Conservation (phyloP, 345 rosid species). For the Dovyalis caffra region DNA sequence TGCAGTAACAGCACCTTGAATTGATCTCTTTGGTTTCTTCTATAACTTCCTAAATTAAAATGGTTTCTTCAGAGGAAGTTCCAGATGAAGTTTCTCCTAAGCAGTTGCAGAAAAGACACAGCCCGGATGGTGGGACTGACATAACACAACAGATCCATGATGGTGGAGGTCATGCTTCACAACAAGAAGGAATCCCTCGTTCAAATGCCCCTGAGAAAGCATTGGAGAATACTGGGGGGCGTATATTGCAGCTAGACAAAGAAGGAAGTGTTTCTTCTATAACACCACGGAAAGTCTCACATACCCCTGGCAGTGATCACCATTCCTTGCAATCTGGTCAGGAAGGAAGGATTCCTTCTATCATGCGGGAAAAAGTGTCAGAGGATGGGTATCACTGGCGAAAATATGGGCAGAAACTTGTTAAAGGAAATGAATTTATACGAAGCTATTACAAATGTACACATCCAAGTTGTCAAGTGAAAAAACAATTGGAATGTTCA, state of each 20-base stretch:
- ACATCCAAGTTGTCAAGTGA: slow-evolving; percentile 70
- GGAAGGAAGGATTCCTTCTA: slow-evolving; percentile 52
- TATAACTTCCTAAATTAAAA: slow-evolving; percentile 27
- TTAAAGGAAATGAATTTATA: slow-evolving; percentile 82
- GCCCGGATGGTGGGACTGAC: slow-evolving; percentile 19
- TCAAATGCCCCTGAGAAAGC: slow-evolving; percentile 28
- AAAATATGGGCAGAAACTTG: slow-evolving; percentile 93
- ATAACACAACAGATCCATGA: slow-evolving; percentile 2
- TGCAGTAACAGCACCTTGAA: slow-evolving; percentile 8
- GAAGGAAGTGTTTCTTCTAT: slow-evolving; percentile 38
- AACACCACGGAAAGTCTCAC: slow-evolving; percentile 30
- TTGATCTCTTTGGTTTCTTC: slow-evolving; percentile 21
- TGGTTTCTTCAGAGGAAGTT: slow-evolving; percentile 43
- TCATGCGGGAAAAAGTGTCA: slow-evolving; percentile 65
- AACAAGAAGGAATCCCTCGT: slow-evolving; percentile 29
- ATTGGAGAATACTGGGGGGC: slow-evolving; percentile 19
- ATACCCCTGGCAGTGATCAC: slow-evolving; percentile 31
- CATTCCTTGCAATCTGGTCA: slow-evolving; percentile 37
- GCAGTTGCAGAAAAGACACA: slow-evolving; percentile 32
- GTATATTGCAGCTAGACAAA: slow-evolving; percentile 27
- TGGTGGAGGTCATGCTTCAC: slow-evolving; percentile 16
- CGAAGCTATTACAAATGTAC: slow-evolving; percentile 93
- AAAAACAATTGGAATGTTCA: slow-evolving; percentile 82
- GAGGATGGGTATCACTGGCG: slow-evolving; percentile 94
- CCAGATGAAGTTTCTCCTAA: slow-evolving; percentile 33